Evolutionary conservation across 345 rosid species (phyloP).

Genomic region (Eucalyptus cloeziana): DNA sequence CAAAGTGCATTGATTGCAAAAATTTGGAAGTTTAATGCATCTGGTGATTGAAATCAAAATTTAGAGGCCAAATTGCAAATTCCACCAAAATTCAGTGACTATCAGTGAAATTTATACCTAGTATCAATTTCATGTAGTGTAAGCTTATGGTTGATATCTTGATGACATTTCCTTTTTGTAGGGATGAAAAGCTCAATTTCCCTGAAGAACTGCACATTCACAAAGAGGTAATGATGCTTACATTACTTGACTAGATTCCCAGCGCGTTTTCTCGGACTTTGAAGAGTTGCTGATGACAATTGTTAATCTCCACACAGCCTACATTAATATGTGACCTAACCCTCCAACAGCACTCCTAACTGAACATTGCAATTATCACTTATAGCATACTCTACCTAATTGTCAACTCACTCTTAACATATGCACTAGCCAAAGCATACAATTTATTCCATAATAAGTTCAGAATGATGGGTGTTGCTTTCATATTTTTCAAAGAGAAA

Average conservation of each 20-base stretch:
- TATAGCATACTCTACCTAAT: not conserved
- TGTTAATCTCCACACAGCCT: not conserved
- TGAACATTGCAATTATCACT: not conserved
- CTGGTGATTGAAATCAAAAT: not conserved
- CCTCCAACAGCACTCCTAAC: not conserved
- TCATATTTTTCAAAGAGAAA: not conserved
- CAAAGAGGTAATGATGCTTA: constrained; percentile 25
- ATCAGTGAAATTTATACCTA: not conserved
- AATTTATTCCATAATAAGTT: not conserved
- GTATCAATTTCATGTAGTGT: not conserved
- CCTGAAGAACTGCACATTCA: constrained; percentile 46
- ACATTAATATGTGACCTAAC: not conserved
- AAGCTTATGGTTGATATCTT: not conserved
- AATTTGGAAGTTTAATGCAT: not conserved
- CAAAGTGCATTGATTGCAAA: not conserved
- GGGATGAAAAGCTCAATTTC: constrained; percentile 78
- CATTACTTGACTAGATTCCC: not conserved
- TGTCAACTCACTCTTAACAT: not conserved
- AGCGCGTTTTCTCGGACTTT: not conserved
- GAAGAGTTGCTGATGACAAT: not conserved
- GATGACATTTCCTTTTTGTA: not conserved
- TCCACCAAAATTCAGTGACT: not conserved
- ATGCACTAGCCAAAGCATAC: not conserved
- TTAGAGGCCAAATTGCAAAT: not conserved
- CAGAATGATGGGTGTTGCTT: not conserved